phyloP scores from a whole-genome alignment of 768 basidiomycete genomes.

The Terana coerulea region DNA sequence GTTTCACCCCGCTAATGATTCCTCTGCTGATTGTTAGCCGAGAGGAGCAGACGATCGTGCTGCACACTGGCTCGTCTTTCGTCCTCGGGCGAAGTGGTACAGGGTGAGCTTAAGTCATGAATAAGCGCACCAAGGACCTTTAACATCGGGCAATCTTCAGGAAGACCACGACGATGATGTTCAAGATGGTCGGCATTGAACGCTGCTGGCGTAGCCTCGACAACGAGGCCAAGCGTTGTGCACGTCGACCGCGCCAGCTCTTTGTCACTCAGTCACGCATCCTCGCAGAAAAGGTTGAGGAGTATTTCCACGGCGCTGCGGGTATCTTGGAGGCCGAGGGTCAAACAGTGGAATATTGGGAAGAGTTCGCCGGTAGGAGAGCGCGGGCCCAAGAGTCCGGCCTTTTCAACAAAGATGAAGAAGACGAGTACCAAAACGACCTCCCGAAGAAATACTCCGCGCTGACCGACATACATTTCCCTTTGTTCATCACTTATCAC shows the following conservation, averaged over 20 bases:
- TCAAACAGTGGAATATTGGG: no score
- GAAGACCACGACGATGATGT: slow-evolving; percentile 75
- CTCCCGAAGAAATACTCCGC: slow-evolving; percentile 49
- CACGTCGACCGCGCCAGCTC: slow-evolving; percentile 54
- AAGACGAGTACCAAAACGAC: slow-evolving; percentile 31
- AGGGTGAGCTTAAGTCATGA: slow-evolving; percentile 46
- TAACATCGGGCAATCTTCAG: no score
- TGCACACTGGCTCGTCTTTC: slow-evolving; percentile 57
- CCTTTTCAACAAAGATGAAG: slow-evolving; percentile 40
- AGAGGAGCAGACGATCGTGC: slow-evolving; percentile 53
- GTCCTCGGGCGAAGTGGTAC: slow-evolving; percentile 73
- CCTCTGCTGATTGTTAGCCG: slow-evolving; percentile 27
- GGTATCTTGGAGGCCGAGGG: no score
- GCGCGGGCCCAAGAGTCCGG: neutral
- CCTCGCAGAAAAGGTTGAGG: slow-evolving; percentile 62
- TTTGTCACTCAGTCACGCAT: slow-evolving; percentile 70
- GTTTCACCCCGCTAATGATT: neutral
- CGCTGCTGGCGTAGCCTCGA: slow-evolving; percentile 41
- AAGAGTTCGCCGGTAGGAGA: no score
- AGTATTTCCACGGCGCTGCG: slow-evolving; percentile 51
- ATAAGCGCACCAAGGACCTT: no score
- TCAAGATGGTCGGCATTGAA: slow-evolving; percentile 71
- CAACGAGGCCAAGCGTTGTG: slow-evolving; percentile 27
- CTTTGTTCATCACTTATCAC: slow-evolving; percentile 52
- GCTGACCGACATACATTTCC: slow-evolving; percentile 55